Percentiles rank a stretch among this genome's conserved stretches.
Conservation (phyloP, 495 filamentous ascomycete species). For the Penicillium crystallinum region DNA sequence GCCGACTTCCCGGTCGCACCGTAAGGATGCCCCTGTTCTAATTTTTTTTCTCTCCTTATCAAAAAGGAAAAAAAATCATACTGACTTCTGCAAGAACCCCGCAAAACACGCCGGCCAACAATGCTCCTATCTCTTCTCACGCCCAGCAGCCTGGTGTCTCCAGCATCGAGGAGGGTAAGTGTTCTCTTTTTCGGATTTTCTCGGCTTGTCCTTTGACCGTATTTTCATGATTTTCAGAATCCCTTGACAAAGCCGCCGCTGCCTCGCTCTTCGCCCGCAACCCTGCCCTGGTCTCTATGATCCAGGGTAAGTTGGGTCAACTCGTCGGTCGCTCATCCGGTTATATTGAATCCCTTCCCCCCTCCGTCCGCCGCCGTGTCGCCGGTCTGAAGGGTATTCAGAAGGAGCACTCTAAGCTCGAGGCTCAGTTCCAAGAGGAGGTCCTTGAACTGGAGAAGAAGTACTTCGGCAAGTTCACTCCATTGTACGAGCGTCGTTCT, state of each 20-base stretch:
- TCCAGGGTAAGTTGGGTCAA: constrained; percentile 89
- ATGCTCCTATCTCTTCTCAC: constrained; percentile 96
- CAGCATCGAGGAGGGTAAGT: constrained; percentile 95
- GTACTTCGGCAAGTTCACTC: constrained; percentile 97
- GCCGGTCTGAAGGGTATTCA: constrained; percentile 95
- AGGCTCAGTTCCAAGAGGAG: constrained; percentile 97
- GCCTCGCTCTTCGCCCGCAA: constrained; percentile 92
- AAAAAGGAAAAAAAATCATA: constrained; percentile 15
- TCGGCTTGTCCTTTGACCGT: constrained; percentile 10
- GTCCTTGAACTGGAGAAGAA: constrained; percentile 98
- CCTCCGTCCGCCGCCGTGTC: constrained; percentile 84
- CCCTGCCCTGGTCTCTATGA: constrained; percentile 89
- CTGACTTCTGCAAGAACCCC: constrained; percentile 62
- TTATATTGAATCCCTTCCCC: constrained; percentile 93
- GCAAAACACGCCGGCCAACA: constrained; percentile 90
- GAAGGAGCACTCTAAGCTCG: constrained; percentile 96
- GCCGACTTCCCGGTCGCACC: constrained; percentile 74
- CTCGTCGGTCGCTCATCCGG: constrained; percentile 94
- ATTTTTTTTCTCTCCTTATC: constrained; percentile 13
- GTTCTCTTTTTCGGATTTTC: constrained; percentile 10
- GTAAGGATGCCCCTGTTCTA: constrained; percentile 50
- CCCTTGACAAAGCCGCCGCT: constrained; percentile 78
- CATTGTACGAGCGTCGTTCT: constrained; percentile 91
- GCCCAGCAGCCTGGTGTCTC: constrained; percentile 90
- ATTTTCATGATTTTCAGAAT: constrained; percentile 53